Evolutionary conservation across 2,329 filamentous ascomycete genomes (phyloP).

Genomic region (Phaeomoniella chlamydospora): DNA sequence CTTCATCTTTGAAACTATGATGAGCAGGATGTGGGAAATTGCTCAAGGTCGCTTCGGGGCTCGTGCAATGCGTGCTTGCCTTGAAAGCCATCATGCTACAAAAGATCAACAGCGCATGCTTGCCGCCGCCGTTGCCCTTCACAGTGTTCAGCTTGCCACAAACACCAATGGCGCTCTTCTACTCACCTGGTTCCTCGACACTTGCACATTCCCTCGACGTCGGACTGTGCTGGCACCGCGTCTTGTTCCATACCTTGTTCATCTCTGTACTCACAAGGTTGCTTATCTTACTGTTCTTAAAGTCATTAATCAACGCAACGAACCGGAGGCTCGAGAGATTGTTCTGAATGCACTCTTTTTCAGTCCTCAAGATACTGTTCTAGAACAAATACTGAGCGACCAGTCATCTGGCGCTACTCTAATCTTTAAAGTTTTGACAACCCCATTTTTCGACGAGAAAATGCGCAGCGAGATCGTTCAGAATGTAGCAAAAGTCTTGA

Average conservation of each 20-base stretch:
- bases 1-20: slow-evolving; percentile 97
- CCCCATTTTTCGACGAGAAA: slow-evolving; percentile 88
- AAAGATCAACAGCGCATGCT: slow-evolving; percentile 94
- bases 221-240: slow-evolving; percentile 84
- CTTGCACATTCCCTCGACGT: slow-evolving; percentile 85
- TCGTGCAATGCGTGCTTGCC: slow-evolving; percentile 86
- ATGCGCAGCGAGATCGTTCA: slow-evolving; percentile 81
- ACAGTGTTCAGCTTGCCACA: slow-evolving; percentile 90
- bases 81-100: slow-evolving; percentile 88
- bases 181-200: slow-evolving; percentile 95
- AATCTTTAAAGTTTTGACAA: slow-evolving; percentile 97
- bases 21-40: slow-evolving; percentile 85
- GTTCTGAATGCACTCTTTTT: slow-evolving; percentile 90
- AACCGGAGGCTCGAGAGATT: slow-evolving; percentile 78
- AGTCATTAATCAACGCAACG: slow-evolving; percentile 94
- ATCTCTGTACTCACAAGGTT: slow-evolving; percentile 96
- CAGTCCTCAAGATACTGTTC: slow-evolving; percentile 66
- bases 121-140: slow-evolving; percentile 84
- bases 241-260: slow-evolving; percentile 81
- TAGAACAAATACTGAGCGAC: slow-evolving; percentile 84
- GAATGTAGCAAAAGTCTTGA: slow-evolving; percentile 76
- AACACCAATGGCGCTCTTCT: slow-evolving; percentile 91
- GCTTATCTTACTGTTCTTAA: slow-evolving; percentile 94
- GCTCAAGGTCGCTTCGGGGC: slow-evolving; percentile 88
- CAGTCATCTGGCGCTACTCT: slow-evolving; percentile 85